A percentile compares a stretch with the other conserved stretches of the same genome.
Evolutionary conservation across 345 rosid genomes (phyloP).

Genomic region (Bruguiera parviflora): DNA sequence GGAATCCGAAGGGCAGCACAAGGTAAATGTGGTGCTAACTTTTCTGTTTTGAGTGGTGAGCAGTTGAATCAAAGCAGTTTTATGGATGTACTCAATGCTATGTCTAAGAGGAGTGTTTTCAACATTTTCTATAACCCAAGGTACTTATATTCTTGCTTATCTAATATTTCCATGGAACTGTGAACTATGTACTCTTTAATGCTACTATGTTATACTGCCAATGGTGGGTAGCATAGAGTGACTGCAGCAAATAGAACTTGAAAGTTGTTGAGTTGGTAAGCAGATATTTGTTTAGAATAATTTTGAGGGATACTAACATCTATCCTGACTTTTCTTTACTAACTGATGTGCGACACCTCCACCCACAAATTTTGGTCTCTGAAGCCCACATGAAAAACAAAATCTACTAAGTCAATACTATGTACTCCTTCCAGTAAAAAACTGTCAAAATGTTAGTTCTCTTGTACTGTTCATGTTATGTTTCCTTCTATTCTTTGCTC

Average conservation of each 20-base stretch:
- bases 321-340: too few species aligned
- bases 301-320: too few species aligned
- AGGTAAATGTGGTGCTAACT: constrained; percentile 47
- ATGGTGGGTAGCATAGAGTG: background rate
- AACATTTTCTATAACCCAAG: constrained; percentile 90
- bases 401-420: too few species aligned
- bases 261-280: too few species aligned
- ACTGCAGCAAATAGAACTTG: background rate
- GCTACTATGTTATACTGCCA: background rate
- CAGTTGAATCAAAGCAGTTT: constrained; percentile 55
- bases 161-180: background rate
- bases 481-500: too few species aligned
- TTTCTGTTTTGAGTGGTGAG: constrained; percentile 45
- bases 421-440: too few species aligned
- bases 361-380: too few species aligned
- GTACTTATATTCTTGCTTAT: constrained; percentile 31
- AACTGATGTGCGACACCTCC: too few species aligned
- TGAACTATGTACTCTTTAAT: background rate
- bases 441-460: too few species aligned
- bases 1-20: constrained; percentile 92
- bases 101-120: constrained; percentile 56
- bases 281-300: too few species aligned
- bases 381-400: too few species aligned
- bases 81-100: constrained; percentile 64
- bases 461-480: too few species aligned